Conservation (phyloP, 306 rosid species). For the Ceratonia siliqua region DNA sequence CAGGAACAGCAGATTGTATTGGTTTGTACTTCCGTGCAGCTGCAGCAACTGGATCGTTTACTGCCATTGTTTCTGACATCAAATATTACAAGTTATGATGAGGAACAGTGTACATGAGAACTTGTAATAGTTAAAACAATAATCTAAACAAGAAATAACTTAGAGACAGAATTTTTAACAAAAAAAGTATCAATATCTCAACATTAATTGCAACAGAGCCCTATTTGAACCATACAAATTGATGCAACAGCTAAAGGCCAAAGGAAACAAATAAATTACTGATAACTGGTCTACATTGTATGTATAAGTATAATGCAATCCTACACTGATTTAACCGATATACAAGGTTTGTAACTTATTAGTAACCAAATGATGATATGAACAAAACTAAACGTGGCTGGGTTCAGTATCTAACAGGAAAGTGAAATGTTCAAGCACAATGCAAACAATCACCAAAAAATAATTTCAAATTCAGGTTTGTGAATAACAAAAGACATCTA, state of each 20-base stretch:
- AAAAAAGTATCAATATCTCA: not conserved
- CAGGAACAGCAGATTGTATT: conserved; percentile 97
- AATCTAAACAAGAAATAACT: conserved; percentile 12
- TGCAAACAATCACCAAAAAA: conserved; percentile 10
- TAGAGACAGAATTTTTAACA: not conserved
- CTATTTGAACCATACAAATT: conserved; percentile 8
- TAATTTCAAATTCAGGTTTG: not conserved
- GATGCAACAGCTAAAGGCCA: conserved; percentile 23
- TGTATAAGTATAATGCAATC: not conserved
- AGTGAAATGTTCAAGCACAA: conserved; percentile 18
- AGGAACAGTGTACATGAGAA: not conserved
- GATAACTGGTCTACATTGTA: not conserved
- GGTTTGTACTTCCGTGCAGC: conserved; percentile 93
- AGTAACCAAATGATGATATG: not conserved
- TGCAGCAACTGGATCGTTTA: conserved; percentile 87
- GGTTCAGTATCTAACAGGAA: conserved; percentile 18
- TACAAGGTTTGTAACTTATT: not conserved
- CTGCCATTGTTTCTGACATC: conserved; percentile 66
- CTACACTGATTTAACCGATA: conserved; percentile 12
- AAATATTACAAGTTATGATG: conserved; percentile 36
- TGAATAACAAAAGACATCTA: not conserved
- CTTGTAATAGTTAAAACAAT: conserved; percentile 25
- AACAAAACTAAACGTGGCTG: conserved; percentile 18
- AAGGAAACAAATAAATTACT: not conserved
- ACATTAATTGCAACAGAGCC: conserved; percentile 12